phyloP scores from a whole-genome alignment of 768 basidiomycete genomes.

The Epithele typhae region DNA sequence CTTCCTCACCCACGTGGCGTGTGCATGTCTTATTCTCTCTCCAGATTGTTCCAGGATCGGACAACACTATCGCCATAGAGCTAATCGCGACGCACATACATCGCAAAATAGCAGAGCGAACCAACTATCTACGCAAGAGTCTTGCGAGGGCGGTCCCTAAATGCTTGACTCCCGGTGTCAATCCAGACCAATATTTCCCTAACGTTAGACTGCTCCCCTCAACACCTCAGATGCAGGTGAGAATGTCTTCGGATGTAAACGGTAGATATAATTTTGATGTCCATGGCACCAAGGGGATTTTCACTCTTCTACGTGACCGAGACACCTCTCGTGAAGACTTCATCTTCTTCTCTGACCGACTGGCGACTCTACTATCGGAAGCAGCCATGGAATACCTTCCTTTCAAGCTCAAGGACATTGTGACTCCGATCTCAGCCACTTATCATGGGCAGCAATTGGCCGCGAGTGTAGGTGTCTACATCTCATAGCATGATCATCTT shows the following conservation, averaged over 20 bases:
- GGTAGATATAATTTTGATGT: background rate
- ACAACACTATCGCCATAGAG: slow-evolving; percentile 89
- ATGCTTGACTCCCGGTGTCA: slow-evolving; percentile 18
- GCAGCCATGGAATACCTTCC: slow-evolving; percentile 82
- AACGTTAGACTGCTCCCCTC: slow-evolving; percentile 67
- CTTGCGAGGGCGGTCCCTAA: slow-evolving; percentile 45
- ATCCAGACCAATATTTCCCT: slow-evolving; percentile 38
- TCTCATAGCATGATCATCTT: background rate
- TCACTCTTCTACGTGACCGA: slow-evolving; percentile 76
- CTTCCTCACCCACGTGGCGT: background rate
- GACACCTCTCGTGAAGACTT: slow-evolving; percentile 80
- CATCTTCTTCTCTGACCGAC: slow-evolving; percentile 85
- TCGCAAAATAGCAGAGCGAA: slow-evolving; percentile 76
- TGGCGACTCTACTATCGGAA: slow-evolving; percentile 83
- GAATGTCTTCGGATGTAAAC: slow-evolving; percentile 4
- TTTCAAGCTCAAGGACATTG: slow-evolving; percentile 52
- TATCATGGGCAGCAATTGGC: slow-evolving; percentile 59
- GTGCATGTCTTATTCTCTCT: background rate
- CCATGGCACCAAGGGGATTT: slow-evolving; percentile 64
- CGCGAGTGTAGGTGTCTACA: slow-evolving; percentile 41
- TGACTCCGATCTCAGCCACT: slow-evolving; percentile 60
- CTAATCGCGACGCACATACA: slow-evolving; percentile 89
- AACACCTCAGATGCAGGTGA: slow-evolving; percentile 76
- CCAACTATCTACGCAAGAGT: slow-evolving; percentile 65
- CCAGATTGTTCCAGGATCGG: slow-evolving; percentile 95